Evolutionary conservation across 2,329 filamentous ascomycete species (phyloP).

Genomic region (Erysiphe pulchra): DNA sequence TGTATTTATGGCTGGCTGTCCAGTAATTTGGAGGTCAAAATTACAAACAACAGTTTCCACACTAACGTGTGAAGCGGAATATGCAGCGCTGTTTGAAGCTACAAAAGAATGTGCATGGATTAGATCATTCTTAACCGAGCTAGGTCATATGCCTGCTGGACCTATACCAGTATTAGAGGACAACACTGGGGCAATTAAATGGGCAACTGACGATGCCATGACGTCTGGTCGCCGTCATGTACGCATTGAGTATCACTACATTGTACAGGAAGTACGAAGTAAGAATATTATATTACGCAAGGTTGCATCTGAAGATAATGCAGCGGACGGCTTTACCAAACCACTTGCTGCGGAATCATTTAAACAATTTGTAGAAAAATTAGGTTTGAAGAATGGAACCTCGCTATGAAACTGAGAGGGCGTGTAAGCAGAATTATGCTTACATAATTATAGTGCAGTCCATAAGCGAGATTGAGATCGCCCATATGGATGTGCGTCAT

Average conservation of each 20-base stretch:
- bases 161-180: no score
- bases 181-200: no score
- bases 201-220: no score
- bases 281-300: not conserved
- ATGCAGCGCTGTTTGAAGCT: not conserved
- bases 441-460: no score
- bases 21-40: conserved; percentile 1
- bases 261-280: not conserved
- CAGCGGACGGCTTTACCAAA: not conserved
- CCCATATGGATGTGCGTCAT: no score
- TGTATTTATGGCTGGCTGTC: not conserved
- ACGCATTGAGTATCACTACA: not conserved
- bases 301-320: not conserved
- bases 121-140: not conserved
- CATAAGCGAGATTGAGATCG: no score
- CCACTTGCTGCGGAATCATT: not conserved
- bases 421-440: no score
- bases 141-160: no score
- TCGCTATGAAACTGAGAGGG: not conserved
- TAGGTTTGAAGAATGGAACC: not conserved
- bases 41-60: not conserved
- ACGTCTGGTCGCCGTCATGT: no score
- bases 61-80: not conserved
- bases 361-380: not conserved
- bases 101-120: not conserved